Conservation (phyloP, 768 basidiomycete genomes). For the Lactarius trivialis region DNA sequence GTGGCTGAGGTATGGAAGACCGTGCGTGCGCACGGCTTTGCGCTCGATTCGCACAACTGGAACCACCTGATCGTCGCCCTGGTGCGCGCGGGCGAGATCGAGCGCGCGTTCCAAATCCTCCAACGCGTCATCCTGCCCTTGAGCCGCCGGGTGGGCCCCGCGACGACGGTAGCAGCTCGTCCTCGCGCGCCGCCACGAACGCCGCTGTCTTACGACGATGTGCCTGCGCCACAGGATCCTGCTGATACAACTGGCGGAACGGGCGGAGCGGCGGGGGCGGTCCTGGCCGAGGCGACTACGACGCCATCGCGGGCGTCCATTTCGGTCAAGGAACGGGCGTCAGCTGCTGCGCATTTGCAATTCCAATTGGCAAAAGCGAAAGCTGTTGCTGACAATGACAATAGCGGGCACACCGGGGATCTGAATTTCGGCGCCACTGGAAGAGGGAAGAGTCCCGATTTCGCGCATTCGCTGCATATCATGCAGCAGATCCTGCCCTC, state of each 20-base stretch:
- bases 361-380: conserved; percentile 8
- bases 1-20: conserved; percentile 63
- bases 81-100: conserved; percentile 72
- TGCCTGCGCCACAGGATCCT: conserved; percentile 10
- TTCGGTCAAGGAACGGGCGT: conserved; percentile 7
- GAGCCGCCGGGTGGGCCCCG: conserved; percentile 25
- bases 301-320: neutral
- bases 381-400: too few species aligned
- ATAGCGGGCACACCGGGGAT: too few species aligned
- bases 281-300: neutral
- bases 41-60: conserved; percentile 88
- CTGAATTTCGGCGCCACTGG: conserved; percentile 8
- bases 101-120: conserved; percentile 75
- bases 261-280: conserved; percentile 18
- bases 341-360: neutral
- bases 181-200: conserved; percentile 22
- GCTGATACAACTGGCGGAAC: conserved; percentile 5
- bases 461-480: conserved; percentile 52
- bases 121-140: conserved; percentile 70
- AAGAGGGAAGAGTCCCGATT: conserved; percentile 35
- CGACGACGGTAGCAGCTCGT: too few species aligned
- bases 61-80: conserved; percentile 75
- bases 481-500: conserved; percentile 57
- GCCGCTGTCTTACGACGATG: conserved; percentile 27
- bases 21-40: conserved; percentile 56